Base-by-base conservation (phyloP, 2,329 filamentous ascomycete species). In the Rhynchosporium agropyri region DNA sequence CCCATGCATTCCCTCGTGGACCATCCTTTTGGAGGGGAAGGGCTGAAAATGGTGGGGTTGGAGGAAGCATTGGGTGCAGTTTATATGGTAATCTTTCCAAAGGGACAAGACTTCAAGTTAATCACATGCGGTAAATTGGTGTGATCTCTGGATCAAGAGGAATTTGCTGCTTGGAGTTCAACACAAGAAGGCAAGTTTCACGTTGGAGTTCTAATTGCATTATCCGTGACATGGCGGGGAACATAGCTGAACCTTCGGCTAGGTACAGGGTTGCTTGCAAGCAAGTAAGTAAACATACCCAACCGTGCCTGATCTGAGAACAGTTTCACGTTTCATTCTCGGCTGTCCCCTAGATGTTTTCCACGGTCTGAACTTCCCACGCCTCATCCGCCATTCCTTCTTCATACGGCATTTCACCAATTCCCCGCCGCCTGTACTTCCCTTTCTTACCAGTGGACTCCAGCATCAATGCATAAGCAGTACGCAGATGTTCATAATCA, bases 1-100 rank as follows among this genome's bases (percentile, higher is more conserved):
- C 79, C 79, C 79, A 82, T 5, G 75, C 72, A 61, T 75, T 77
- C 58, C 76, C 78, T 64, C 76, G 72, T 0, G 78, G 79, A 66
- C 78, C 77, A 20, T 73, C 74, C 46, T 76, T 67, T 33, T 77
- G 74, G 6, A 75, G 69, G 2, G 79, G 78, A 1, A 81, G 73
- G 20, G 74, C 70, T 59, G 78, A 75, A 57, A 79, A 80, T 29
- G 74, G 64, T 6, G 78, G 76, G 36, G 58, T 58, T 46, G 38
- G 20, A 29, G 31, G 50, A 6, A 54, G 28, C 57, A 63, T 66
- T 40, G 31, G 50, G 45, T n/a, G 3, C 28, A 38, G 26, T 20
- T 2, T 1, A 12, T 3, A 8, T n/a, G 9, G 26, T 26, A 20
- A 46, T 46, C 4, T 10, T 28, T 28, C n/a, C 2, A 20, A 20